Evolutionary conservation across 2,329 filamentous ascomycete species (phyloP), one percentile per base, ranked within the genome.

Genomic region (Claviceps spartinae): DNA sequence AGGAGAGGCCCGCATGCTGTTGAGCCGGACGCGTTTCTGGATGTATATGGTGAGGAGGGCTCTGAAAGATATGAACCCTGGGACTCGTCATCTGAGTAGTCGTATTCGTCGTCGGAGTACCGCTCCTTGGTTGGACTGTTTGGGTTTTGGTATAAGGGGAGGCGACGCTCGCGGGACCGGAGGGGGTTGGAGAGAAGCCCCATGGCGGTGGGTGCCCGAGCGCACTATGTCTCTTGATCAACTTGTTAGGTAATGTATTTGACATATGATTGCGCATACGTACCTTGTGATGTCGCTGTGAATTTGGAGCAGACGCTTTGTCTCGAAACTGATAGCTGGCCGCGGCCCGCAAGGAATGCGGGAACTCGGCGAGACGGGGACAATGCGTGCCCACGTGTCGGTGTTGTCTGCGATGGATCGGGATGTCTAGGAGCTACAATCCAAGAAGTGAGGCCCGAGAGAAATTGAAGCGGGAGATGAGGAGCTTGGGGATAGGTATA

Each of bases 81-180:
- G 4, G 69, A 69, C 48, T 73, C 69, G 36, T 73, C 69, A 48
- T 72, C 69, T 50, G 73, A 73, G 8, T 71, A 71, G 40, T 72
- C 70, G 51, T 73, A 69, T 20, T 74, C 70, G 53, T 76, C 71
- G 55, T 77, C 72, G 2, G 76, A 78, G 52, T 68, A 70, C 53
- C 71, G 72, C 53, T 79, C 77, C 58, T 79, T 78, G 20, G 61
- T 67, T 1, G 68, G 65, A 2, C 68, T 60, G 24, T 62, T 58
- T 40, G 72, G 52, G 52, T 71, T 71, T 56, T 75, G 72, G 63
- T 79, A 79, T 11, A 78, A 57, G 20, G 77, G 77, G 30, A 81
- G 66, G 55, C 67, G 72, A 49, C 67, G 62, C 57, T 73, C 70
- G 56, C 74, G 72, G 51, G 71, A 65, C 52, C 73, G 72, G 57